Percentiles rank a stretch among this genome's conserved stretches.
Evolutionary conservation across 805 yeast species (phyloP).

Genomic region (Lachancea cidri): DNA sequence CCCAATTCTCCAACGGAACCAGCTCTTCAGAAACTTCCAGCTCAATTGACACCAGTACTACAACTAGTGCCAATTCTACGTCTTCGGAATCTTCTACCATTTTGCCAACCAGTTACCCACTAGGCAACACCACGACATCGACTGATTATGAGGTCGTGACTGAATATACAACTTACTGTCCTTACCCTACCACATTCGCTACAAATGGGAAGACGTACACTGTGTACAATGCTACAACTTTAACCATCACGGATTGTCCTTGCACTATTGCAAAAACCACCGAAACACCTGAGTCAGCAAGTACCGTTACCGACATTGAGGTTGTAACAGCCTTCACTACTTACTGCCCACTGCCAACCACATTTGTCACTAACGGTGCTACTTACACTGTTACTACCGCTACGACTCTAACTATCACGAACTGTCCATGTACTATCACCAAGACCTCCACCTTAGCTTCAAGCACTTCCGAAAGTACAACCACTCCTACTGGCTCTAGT

Average conservation of each 20-base stretch:
- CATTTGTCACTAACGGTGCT: conserved; percentile 54
- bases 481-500: conserved; percentile 1
- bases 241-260: conserved; percentile 83
- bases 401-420: conserved; percentile 79
- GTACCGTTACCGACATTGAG: conserved; percentile 32
- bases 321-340: conserved; percentile 72
- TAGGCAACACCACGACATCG: conserved; percentile 37
- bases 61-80: background rate
- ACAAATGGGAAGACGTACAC: conserved; percentile 67
- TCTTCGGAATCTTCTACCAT: conserved; percentile 39
- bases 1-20: conserved; percentile 3
- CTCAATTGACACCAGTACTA: background rate
- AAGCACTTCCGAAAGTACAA: conserved; percentile 12
- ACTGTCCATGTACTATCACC: conserved; percentile 77
- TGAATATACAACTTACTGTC: conserved; percentile 78
- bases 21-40: background rate
- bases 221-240: conserved; percentile 72
- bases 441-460: conserved; percentile 7
- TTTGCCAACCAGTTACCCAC: conserved; percentile 40
- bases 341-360: conserved; percentile 77
- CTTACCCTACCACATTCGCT: conserved; percentile 60
- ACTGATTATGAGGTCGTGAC: conserved; percentile 47
- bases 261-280: conserved; percentile 56
- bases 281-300: conserved; percentile 16
- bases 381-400: conserved; percentile 74